Base-by-base conservation (phyloP, 768 basidiomycete genomes). In the Rickenella mellea region DNA sequence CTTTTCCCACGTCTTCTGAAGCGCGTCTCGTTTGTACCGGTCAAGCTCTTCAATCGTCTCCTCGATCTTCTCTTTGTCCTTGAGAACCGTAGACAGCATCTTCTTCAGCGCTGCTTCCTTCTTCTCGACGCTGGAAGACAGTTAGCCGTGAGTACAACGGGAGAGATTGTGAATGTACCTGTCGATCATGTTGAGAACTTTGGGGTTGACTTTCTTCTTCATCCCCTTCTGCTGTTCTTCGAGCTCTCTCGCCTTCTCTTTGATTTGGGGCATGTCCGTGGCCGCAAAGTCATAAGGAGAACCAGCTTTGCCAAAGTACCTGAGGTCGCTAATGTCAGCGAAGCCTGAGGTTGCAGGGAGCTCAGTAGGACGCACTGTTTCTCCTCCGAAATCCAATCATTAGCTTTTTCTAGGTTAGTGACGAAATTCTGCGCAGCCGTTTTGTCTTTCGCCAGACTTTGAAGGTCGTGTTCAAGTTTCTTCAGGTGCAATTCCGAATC, bases 151-250 rank as follows among this genome's bases (percentile, higher is more conserved):
- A 33, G 11, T 19, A 43, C 17, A 27, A 9, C 15, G 1, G 21
- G n/a, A 20, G 4, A 20, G 8, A 7, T 24, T 19, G 12, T 21
- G 11, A 12, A 62, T 80, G 45, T 48, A 96, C 91, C 76, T 83
- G 50, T 96, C 94, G 39, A 97, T 88, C 86, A 93, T 93, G 51
- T 83, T 88, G 68, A 96, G 79, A 35, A 91, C 92, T 60, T 94
- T 96, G 3, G 83, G 82, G 52, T 99, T 98, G 54, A 98, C 73
- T 60, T 93, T 96, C 67, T 91, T 90, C 67, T 91, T 93, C 80
- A 90, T 81, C 17, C 80, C 79, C 52, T 82, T 83, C 56, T 89
- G 89, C 35, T 78, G 69, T 15, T 74, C 67, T 50, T 88, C 81
- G 9, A 98, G 70, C 51, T 90, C 85, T 6, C 68, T 64, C 20